Conservation (phyloP, 2,329 filamentous ascomycete genomes). For the Corniculantispora saksenae region DNA sequence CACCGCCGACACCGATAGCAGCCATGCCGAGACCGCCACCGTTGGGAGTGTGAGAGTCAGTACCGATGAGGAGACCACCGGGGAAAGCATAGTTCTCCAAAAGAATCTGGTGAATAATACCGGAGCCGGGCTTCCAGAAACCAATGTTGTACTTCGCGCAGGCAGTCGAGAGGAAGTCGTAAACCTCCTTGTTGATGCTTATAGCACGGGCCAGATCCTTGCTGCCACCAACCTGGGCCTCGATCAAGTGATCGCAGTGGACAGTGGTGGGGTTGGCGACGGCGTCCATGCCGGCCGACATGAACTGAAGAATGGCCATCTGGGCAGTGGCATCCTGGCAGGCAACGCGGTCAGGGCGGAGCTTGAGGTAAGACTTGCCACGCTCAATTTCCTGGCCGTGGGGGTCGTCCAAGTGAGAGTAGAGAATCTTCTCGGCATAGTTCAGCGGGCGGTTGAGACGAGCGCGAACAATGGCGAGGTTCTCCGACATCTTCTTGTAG, state of each 20-base stretch:
- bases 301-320: constrained; percentile 99
- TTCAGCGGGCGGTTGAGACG: constrained; percentile 92
- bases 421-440: constrained; percentile 97
- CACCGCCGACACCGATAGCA: constrained; percentile 95
- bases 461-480: constrained; percentile 83
- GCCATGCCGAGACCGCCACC: constrained; percentile 93
- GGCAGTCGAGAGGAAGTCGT: constrained; percentile 90
- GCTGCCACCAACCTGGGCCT: constrained; percentile 88
- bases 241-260: constrained; percentile 99
- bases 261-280: constrained; percentile 95
- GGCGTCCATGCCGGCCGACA: constrained; percentile 95
- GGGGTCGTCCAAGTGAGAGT: constrained; percentile 97
- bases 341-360: constrained; percentile 94
- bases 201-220: constrained; percentile 93
- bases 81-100: constrained; percentile 99
- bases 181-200: constrained; percentile 98
- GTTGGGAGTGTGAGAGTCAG: constrained; percentile 97
- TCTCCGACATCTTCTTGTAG: constrained; percentile 99
- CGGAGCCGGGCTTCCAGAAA: constrained; percentile 98
- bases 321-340: constrained; percentile 99
- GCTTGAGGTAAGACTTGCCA: constrained; percentile 91
- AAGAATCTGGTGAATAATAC: constrained; percentile 99
- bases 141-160: constrained; percentile 99
- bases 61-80: constrained; percentile 95
- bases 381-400: constrained; percentile 95